Conservation (phyloP, 768 basidiomycete species). For the Cystofilobasidium capitatum region DNA sequence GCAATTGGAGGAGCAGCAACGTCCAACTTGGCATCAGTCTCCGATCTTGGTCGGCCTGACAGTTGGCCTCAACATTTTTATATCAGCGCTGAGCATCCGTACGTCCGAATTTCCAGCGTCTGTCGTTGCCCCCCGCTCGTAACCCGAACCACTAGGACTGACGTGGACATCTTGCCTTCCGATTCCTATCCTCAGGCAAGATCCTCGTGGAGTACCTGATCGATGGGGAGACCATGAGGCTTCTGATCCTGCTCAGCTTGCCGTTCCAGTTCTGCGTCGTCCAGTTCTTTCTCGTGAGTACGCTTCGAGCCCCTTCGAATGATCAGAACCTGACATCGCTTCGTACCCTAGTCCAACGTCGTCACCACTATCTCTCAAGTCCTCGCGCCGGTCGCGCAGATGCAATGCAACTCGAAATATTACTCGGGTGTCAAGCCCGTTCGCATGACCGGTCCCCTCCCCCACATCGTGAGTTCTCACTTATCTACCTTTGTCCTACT, state of each 20-base stretch:
- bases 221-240: conserved; percentile 55
- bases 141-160: neutral
- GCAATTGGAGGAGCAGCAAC: conserved; percentile 5
- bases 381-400: conserved; percentile 37
- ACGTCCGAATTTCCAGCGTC: conserved; percentile 47
- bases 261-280: conserved; percentile 55
- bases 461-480: conserved; percentile 9
- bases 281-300: conserved; percentile 45
- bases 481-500: conserved; percentile 26
- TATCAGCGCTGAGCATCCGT: conserved; percentile 30
- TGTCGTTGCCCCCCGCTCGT: too few species aligned
- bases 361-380: conserved; percentile 34
- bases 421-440: too few species aligned
- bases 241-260: conserved; percentile 53
- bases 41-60: conserved; percentile 33
- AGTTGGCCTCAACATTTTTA: conserved; percentile 30
- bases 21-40: conserved; percentile 26
- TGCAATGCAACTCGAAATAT: conserved; percentile 33
- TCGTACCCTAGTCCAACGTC: too few species aligned
- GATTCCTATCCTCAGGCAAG: neutral
- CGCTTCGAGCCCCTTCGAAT: neutral
- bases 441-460: neutral
- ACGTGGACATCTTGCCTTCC: neutral
- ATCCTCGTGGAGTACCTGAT: conserved; percentile 58
- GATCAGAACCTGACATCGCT: too few species aligned